Evolutionary conservation across 2,329 filamentous ascomycete genomes (phyloP), one percentile per base, ranked within the genome.

Genomic region (Aspergillus puulaauensis): DNA sequence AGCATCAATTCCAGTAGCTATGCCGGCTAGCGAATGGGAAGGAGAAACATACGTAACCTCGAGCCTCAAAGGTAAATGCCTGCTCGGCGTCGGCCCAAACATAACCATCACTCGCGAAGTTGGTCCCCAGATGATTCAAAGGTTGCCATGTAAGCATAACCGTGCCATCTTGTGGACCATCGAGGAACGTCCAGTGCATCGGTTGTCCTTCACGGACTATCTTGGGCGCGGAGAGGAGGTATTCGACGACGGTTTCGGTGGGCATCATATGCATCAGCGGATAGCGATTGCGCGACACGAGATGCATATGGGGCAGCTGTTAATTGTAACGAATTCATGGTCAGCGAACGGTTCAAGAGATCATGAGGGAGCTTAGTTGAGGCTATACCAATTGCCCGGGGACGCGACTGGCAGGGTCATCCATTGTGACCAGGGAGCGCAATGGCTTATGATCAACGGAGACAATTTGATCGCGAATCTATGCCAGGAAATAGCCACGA

Each of bases 111-210:
- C 90, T 96, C 8, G 93, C 88, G 71, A 93, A 96, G 67, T 87
- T 88, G 2, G 84, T 86, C 4, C 85, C 86, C 55, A 90, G 75
- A 57, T 87, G 84, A 66, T 87, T 83, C 52, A 89, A 80, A 2
- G 93, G 90, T 73, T 97, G 92, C 93, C 93, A 98, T 52, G 90
- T 89, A 62, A 98, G 81, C 71, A 95, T 85, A 45, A 96, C 84
- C 8, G 88, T 89, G 56, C 92, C 92, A 75, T 96, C 91, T 52
- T 83, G 83, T 11, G 93, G 93, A 53, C 86, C 84, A 67, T 95
- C 87, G 56, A 98, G 85, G 73, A 93, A 96, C 46, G 90, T 93
- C 93, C 93, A 99, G 76, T 89, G 90, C 82, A 99, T 93, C 3
- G 93, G 86, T 49, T 92, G 88, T 63, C 87, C 82, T 70, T 96